These are phyloP conservation scores for Kodamaea alishanica DNA, from an alignment of 1,139 yeast species.

Conservation along the genomic window DNA sequence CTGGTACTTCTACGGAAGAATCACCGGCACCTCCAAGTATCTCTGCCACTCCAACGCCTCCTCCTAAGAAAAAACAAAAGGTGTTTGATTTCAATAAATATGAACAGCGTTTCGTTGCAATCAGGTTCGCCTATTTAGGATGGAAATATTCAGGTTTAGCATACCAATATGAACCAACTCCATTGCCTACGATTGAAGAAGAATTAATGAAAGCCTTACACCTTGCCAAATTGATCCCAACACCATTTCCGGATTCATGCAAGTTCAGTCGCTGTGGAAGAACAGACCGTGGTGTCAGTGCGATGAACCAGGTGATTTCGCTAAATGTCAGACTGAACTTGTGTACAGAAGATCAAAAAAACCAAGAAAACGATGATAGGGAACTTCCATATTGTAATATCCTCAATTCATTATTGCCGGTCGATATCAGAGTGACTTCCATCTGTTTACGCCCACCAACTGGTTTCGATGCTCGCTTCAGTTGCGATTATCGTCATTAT, in stretches of 20 bases:
- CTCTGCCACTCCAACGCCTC: background rate
- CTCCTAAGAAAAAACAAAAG: slow-evolving; percentile 31
- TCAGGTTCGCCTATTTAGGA: slow-evolving; percentile 83
- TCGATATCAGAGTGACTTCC: slow-evolving; percentile 78
- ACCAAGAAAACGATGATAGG: slow-evolving; percentile 50
- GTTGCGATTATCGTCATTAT: slow-evolving; percentile 81
- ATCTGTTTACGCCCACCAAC: slow-evolving; percentile 79
- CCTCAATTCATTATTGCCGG: slow-evolving; percentile 73
- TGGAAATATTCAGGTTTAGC: slow-evolving; percentile 95
- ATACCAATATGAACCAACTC: slow-evolving; percentile 68
- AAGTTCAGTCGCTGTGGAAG: slow-evolving; percentile 91
- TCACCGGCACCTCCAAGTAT: background rate
- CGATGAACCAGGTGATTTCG: slow-evolving; percentile 91
- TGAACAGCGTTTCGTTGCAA: slow-evolving; percentile 67
- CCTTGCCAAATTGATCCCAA: slow-evolving; percentile 63
- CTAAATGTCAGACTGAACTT: slow-evolving; percentile 70
- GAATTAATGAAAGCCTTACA: slow-evolving; percentile 67
- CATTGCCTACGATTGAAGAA: slow-evolving; percentile 84
- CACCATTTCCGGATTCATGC: slow-evolving; percentile 57
- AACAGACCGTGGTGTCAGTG: slow-evolving; percentile 95
- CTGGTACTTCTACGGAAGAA: too few species aligned
- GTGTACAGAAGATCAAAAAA: slow-evolving; percentile 52
- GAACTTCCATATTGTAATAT: slow-evolving; percentile 78
- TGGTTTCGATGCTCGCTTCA: slow-evolving; percentile 87
- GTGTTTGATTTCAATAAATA: slow-evolving; percentile 66